Conservation (phyloP, 1,284 basidiomycete genomes). For the Microbotryomycetes sp. region DNA sequence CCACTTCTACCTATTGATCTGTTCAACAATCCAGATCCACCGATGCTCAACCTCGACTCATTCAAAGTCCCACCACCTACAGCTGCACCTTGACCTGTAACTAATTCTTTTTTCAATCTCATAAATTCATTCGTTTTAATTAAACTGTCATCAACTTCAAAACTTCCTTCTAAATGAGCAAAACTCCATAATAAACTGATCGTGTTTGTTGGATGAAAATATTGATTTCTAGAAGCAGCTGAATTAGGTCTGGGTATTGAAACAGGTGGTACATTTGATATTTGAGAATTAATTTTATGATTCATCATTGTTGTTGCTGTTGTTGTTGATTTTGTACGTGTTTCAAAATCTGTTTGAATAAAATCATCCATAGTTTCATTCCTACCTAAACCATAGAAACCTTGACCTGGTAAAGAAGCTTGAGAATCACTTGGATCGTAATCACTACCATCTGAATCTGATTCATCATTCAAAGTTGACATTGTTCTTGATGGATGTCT, state of each 20-base stretch:
- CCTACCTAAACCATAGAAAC: slow-evolving; percentile 38
- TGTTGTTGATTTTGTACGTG: not conserved
- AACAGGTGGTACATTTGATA: not conserved
- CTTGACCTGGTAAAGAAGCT: not conserved
- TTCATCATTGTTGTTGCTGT: not conserved
- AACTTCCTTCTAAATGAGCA: slow-evolving; percentile 67
- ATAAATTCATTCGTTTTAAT: slow-evolving; percentile 45
- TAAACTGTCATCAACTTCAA: slow-evolving; percentile 49
- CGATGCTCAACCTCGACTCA: slow-evolving; percentile 46
- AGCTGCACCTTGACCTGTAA: slow-evolving; percentile 33
- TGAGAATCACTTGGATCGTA: slow-evolving; percentile 12
- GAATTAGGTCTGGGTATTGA: slow-evolving; percentile 45
- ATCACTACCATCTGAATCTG: slow-evolving; percentile 21
- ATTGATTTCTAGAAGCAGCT: slow-evolving; percentile 3
- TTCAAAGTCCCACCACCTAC: slow-evolving; percentile 46
- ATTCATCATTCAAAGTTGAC: not conserved
- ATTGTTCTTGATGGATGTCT: not conserved
- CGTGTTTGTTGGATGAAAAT: slow-evolving; percentile 42
- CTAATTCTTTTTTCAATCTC: slow-evolving; percentile 41
- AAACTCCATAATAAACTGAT: slow-evolving; percentile 81
- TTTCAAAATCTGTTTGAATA: not conserved
- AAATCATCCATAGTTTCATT: slow-evolving; percentile 42
- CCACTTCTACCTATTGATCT: slow-evolving; percentile 49
- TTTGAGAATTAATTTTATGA: no score
- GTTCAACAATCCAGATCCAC: slow-evolving; percentile 41